Base-by-base conservation (phyloP, 208 protist species). In the Leishmania amazonensis region DNA sequence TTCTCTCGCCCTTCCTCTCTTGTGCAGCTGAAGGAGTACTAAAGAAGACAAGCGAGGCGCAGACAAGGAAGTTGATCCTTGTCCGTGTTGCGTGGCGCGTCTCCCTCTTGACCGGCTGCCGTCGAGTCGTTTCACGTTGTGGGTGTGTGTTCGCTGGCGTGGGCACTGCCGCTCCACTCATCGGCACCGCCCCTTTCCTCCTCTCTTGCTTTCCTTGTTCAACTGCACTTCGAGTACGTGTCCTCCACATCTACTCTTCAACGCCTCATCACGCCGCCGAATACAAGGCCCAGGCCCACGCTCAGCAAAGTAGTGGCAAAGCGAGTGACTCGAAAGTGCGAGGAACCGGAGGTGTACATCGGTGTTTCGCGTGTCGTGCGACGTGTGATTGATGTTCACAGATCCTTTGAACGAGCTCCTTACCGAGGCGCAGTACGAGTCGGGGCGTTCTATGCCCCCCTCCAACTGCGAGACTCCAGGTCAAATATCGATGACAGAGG, bases 401-500 rank as follows among this genome's bases (percentile, higher is more conserved):
- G 49, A 60, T 45, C 17, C 8, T 13, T 68, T 65, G 45, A 67
- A 67, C 45, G 57, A 73, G 0, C 81, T 82, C 68, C 75, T 70
- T 8, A 45, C 67, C 1, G 67, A 82, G n/a, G 40, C 42, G 13
- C n/a, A 3, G 42, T 47, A 78, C 8, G 38, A 42, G 5, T 21
- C 17, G 15, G 21, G 24, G 0, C 72, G n/a, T 17, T 21, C 65
- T 9, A 17, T 68, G 28, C 47, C 42, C 19, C n/a, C 21, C 62
- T 72, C 77, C 2, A 62, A 58, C 70, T 49, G 72, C 42, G 6
- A 9, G 5, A 79, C 73, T 15, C 76, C 76, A 1, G 73, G 73
- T 4, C 78, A 57, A 21, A n/a, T 11, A 24, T 81, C 82, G 3
- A 64, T 81, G 64, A 81, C 81, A 31, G 82, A 54, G 40, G 82